phyloP scores from a whole-genome alignment of 352 stramenopile genomes.

The Phytopythium helicoides region DNA sequence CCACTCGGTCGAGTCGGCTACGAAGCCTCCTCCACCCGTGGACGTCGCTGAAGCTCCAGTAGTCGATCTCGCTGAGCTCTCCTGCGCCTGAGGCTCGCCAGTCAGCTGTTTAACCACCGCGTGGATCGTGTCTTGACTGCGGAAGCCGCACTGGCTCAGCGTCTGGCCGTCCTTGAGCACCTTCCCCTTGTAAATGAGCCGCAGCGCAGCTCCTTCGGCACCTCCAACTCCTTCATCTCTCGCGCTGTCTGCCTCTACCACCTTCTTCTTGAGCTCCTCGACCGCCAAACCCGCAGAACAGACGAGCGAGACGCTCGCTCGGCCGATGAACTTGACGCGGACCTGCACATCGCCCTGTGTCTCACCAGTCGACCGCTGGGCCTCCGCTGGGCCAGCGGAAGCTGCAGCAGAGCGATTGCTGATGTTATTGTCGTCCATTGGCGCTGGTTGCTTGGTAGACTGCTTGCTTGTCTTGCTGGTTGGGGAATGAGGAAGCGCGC shows the following conservation, averaged over 20 bases:
- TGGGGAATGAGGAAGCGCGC: too few relatives aligned
- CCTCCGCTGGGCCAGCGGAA: too few relatives aligned
- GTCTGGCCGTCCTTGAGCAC: conserved; percentile 39
- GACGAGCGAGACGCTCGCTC: conserved; percentile 23
- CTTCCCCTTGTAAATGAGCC: conserved; percentile 55
- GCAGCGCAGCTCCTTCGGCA: conserved; percentile 9
- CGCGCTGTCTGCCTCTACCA: conserved; percentile 5
- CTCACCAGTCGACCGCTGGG: too few relatives aligned
- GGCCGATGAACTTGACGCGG: conserved; percentile 46
- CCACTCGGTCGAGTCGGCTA: too few relatives aligned
- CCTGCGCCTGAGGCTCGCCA: too few relatives aligned
- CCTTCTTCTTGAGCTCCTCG: conserved; percentile 23
- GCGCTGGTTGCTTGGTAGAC: too few relatives aligned
- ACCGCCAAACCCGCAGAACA: conserved; percentile 16
- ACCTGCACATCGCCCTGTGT: conserved; percentile 7
- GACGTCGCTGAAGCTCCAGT: too few relatives aligned
- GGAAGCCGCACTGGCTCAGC: conserved; percentile 30
- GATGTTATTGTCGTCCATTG: too few relatives aligned
- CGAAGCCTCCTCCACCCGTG: too few relatives aligned
- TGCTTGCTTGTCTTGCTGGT: too few relatives aligned
- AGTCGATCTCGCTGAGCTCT: too few relatives aligned
- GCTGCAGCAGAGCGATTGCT: too few relatives aligned
- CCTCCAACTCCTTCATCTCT: background rate
- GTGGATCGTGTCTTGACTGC: conserved; percentile 38
- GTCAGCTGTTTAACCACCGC: conserved; percentile 27